A percentile compares a stretch with the other conserved stretches of the same genome.
Evolutionary conservation across 1,139 yeast species (phyloP).

Genomic region (Saccharomyces hybrid): DNA sequence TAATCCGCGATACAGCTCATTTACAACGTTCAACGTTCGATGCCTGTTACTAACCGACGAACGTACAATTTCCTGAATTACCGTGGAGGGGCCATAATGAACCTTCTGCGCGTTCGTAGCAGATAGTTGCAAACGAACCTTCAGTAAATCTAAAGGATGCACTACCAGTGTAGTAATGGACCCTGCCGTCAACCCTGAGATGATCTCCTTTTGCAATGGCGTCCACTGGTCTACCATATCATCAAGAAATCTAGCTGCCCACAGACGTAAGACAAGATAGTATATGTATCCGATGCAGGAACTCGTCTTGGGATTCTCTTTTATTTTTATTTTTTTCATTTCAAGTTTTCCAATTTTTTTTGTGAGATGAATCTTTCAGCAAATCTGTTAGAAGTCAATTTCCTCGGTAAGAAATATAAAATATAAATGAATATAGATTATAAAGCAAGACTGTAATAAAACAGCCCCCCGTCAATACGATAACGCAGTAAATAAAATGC

Average conservation of each 20-base stretch:
- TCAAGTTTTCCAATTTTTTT: background rate
- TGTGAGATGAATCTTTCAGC: background rate
- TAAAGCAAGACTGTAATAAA: constrained; percentile 10
- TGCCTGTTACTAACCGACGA: constrained; percentile 14
- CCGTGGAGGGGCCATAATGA: background rate
- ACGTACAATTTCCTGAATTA: constrained; percentile 19
- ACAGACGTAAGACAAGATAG: background rate
- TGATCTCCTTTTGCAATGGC: constrained; percentile 42
- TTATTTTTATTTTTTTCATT: background rate
- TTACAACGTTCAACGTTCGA: constrained; percentile 11
- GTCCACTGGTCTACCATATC: constrained; percentile 11
- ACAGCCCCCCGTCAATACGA: constrained; percentile 16
- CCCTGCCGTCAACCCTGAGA: constrained; percentile 83
- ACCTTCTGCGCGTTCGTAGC: constrained; percentile 11
- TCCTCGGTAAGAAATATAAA: background rate
- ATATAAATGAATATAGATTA: background rate
- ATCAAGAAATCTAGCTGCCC: background rate
- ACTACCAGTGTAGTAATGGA: constrained; percentile 67
- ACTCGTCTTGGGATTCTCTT: background rate
- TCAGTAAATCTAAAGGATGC: constrained; percentile 84
- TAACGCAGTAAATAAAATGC: constrained; percentile 15
- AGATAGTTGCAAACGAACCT: constrained; percentile 61
- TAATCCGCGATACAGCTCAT: constrained; percentile 65
- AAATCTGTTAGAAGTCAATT: background rate
- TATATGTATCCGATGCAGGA: background rate